Evolutionary conservation across 306 rosid species (phyloP).

Genomic region (Lathyrus sativus): DNA sequence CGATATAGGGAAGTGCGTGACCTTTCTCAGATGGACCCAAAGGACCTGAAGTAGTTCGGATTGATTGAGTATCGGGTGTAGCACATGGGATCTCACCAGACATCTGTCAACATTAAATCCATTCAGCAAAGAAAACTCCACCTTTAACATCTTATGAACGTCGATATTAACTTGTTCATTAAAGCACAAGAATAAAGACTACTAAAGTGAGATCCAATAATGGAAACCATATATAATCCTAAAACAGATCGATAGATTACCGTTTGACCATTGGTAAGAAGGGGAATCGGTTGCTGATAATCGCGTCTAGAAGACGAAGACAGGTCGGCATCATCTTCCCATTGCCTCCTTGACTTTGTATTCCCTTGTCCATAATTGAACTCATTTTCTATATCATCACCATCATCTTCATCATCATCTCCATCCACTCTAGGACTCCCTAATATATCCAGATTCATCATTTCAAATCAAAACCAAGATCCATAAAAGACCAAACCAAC

Average conservation of each 20-base stretch:
- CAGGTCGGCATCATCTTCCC: constrained; percentile 83
- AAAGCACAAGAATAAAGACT: constrained; percentile 18
- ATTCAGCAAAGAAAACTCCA: background rate
- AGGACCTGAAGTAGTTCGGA: constrained; percentile 91
- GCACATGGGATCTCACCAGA: constrained; percentile 94
- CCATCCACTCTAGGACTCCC: constrained; percentile 98
- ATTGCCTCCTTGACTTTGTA: constrained; percentile 62
- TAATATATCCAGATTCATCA: constrained; percentile 43
- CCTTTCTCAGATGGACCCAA: constrained; percentile 76
- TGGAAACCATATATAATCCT: background rate
- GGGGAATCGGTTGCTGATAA: constrained; percentile 87
- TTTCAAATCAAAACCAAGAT: constrained; percentile 14
- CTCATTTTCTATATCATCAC: constrained; percentile 91
- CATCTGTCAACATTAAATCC: constrained; percentile 49
- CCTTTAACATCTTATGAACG: background rate
- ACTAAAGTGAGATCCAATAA: constrained; percentile 16
- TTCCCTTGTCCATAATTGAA: constrained; percentile 63
- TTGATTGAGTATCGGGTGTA: constrained; percentile 88
- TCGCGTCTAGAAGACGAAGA: constrained; percentile 88
- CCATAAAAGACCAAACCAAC: background rate
- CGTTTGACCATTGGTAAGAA: constrained; percentile 80
- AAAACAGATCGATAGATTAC: constrained; percentile 44
- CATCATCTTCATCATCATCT: constrained; percentile 90
- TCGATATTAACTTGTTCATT: constrained; percentile 1
- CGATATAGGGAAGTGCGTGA: constrained; percentile 64